Percentiles rank a stretch among this genome's conserved stretches.
These are phyloP conservation scores for Canavalia gladiata DNA, from an alignment of 306 rosid species.

Conservation along the genomic window DNA sequence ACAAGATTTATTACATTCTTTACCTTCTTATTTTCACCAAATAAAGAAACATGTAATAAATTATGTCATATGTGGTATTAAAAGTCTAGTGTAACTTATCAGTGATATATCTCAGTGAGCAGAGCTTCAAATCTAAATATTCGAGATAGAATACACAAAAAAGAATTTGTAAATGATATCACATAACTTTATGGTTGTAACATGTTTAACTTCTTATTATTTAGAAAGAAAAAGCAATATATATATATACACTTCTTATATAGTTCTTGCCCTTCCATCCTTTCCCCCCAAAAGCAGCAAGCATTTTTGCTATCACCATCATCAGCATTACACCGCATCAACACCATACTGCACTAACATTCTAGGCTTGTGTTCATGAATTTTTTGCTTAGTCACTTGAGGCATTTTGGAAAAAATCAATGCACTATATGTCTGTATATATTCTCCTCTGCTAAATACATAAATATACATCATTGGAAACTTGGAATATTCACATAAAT, in stretches of 20 bases:
- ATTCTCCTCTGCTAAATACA: background rate
- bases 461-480: background rate
- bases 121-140: no score
- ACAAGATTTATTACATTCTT: no score
- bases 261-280: background rate
- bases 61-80: no score
- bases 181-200: background rate
- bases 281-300: conserved; percentile 14
- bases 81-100: no score
- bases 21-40: no score
- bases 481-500: background rate
- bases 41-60: no score
- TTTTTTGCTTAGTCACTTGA: background rate
- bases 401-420: background rate
- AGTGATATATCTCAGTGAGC: no score
- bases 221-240: background rate
- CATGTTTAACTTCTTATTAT: background rate
- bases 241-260: background rate
- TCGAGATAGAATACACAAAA: no score
- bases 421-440: background rate
- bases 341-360: conserved; percentile 1
- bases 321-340: background rate
- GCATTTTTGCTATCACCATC: background rate
- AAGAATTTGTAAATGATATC: background rate
- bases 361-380: conserved; percentile 19